Evolutionary conservation across 257 asterid species (phyloP), one percentile per base, ranked within the genome.

Genomic region (Rhazya stricta): DNA sequence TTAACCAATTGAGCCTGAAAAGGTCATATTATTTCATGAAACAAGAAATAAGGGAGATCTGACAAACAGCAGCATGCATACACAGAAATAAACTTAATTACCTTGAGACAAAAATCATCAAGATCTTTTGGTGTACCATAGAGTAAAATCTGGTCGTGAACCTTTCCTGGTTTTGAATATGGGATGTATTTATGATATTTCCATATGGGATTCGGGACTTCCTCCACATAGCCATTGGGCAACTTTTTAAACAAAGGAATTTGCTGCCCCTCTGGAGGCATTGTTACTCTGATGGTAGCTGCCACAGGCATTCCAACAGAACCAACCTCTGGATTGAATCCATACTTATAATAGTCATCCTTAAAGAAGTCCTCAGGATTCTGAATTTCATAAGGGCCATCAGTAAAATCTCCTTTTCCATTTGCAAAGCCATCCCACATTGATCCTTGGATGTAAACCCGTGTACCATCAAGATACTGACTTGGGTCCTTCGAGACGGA

Each of bases 371-470:
- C 82, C 76, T 90, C 99, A 3, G 98, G 99, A 83, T 88, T 84
- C 69, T 94, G 99, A 71, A 94, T 92, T 84, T 92, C 96, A 41
- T 94, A 94, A 74, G 99, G 99, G 39, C 99, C 99, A 58, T 94
- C 99, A 5, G 86, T 90, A 77, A 89, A 92, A 79, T 85, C 90
- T 48, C 99, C 99, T 78, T 89, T 85, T 61, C 99, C 99, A 72
- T 92, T 81, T 62, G 97, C 99, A 83, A 95, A 95, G 58, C 99
- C 99, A 84, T 92, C 98, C 99, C 99, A 95, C 96, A 92, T 71
- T 57, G 99, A 95, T 75, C 98, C 99, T 84, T 88, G 84, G 71
- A 95, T 46, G 71, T 91, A 95, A 72, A 83, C 36, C 66, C 99
- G 95, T 3, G 99, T 92, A 48, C 99, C 98, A 61, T 95, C 99